A percentile compares a stretch with the other conserved stretches of the same genome.
Evolutionary conservation across 2,329 filamentous ascomycete species (phyloP).

Genomic region (Diaporthe capsici): DNA sequence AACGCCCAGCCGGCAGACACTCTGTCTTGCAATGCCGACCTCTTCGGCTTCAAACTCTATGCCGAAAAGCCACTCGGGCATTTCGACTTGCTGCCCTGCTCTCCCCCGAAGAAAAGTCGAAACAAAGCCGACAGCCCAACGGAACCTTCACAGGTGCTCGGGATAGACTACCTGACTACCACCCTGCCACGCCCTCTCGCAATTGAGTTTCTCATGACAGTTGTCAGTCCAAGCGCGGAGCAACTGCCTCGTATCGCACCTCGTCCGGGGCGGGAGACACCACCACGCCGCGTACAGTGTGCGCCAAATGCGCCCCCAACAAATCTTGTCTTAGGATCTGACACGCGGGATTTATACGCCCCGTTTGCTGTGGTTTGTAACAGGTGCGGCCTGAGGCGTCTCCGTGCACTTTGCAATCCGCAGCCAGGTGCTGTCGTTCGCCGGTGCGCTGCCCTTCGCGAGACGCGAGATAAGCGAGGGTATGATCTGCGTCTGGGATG

Average conservation of each 20-base stretch:
- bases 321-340: conserved; percentile 28
- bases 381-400: conserved; percentile 16
- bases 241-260: neutral
- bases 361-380: neutral
- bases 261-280: neutral
- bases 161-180: neutral
- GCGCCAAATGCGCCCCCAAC: neutral
- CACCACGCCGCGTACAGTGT: neutral
- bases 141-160: neutral
- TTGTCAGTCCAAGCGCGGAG: conserved; percentile 19
- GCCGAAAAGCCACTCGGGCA: conserved; percentile 3
- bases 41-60: neutral
- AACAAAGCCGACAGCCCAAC: conserved; percentile 11
- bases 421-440: neutral
- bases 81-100: neutral
- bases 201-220: conserved; percentile 19
- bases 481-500: conserved; percentile 26
- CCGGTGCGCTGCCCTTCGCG: neutral
- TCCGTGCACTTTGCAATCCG: conserved; percentile 8
- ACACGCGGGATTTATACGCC: conserved; percentile 11
- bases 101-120: conserved; percentile 4
- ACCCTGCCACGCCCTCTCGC: neutral
- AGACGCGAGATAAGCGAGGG: conserved; percentile 28
- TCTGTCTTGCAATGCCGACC: neutral
- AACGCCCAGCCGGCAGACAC: neutral